Evolutionary conservation across 2,329 filamentous ascomycete genomes (phyloP), one percentile per base, ranked within the genome.

Genomic region (Trichoderma guizhouense): DNA sequence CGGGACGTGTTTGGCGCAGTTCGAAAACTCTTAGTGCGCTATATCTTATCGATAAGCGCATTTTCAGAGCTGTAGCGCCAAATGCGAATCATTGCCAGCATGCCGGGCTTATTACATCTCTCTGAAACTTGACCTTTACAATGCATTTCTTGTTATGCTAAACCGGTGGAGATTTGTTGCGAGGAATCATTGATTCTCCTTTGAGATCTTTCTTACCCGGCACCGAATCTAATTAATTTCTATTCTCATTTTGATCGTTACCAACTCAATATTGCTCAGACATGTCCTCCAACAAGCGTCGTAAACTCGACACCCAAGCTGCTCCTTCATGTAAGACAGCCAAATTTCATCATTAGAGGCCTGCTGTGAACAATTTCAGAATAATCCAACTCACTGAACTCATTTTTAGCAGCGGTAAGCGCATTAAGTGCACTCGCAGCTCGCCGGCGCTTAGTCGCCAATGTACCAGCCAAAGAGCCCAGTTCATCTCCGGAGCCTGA

Each of bases 351-450:
- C 39, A 30, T 26, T 34, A 26, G n/a, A 69, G 7, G 18, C 26
- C 11, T 24, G 3, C 8, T 21, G 26, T 7, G 12, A 32, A 26
- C 7, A 18, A 14, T 12, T 2, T 15, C 2, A 12, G 11, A 18
- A 18, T 15, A 47, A 8, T 14, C 28, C 9, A 58, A 58, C 6
- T 11, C 53, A 18, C 3, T 30, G 9, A 39, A 26, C 11, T 11
- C 21, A n/a, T 26, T 39, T 61, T 28, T 30, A 74, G 75, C 74
- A 71, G 74, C 77, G 3, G 76, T 78, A 71, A 82, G 79, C 53
- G 81, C 81, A n/a, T 74, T 82, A n/a, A 82, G 80, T 72, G 81
- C 81, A 7, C 74, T 83, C 24, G 79, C 81, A 39, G 81, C 81
- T 72, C 77, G 80, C 15, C 78, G 81, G 34, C 79, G 77, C 12